phyloP scores from a whole-genome alignment of 2,329 filamentous ascomycete species.

The Aureobasidium vineae region DNA sequence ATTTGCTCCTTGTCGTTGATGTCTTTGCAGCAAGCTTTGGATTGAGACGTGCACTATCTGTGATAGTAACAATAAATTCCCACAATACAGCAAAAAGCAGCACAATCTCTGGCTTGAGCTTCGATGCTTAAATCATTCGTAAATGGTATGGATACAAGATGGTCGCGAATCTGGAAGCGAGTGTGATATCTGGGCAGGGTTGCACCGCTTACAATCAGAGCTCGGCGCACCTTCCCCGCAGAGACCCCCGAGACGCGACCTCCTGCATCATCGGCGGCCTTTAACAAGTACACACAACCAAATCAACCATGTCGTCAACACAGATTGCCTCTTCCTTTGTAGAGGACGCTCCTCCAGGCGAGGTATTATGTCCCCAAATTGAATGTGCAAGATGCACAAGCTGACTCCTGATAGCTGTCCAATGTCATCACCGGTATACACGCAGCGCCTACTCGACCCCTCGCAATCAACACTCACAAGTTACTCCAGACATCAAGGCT shows the following conservation, averaged over 20 bases:
- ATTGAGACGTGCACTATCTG: too few species aligned
- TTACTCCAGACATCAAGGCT: conserved; percentile 74
- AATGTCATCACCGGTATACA: conserved; percentile 80
- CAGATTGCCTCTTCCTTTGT: conserved; percentile 70
- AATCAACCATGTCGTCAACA: conserved; percentile 33
- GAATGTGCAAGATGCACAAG: conserved; percentile 30
- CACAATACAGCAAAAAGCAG: too few species aligned
- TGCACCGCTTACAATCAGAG: neutral
- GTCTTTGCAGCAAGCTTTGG: too few species aligned
- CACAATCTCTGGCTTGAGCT: too few species aligned
- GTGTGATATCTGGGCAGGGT: neutral
- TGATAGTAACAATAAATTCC: too few species aligned
- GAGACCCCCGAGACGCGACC: conserved; percentile 7
- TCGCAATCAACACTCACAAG: neutral
- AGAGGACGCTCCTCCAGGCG: conserved; percentile 90
- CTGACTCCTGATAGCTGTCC: conserved; percentile 60
- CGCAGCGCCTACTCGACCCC: conserved; percentile 11
- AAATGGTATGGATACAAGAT: too few species aligned
- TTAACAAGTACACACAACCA: neutral
- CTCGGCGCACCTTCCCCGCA: conserved; percentile 24
- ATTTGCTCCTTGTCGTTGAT: too few species aligned
- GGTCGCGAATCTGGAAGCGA: too few species aligned
- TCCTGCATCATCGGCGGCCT: conserved; percentile 14
- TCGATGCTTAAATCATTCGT: too few species aligned
- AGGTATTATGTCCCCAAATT: conserved; percentile 58